Evolutionary conservation across 208 protist species (phyloP).

Genomic region (Leishmania major): DNA sequence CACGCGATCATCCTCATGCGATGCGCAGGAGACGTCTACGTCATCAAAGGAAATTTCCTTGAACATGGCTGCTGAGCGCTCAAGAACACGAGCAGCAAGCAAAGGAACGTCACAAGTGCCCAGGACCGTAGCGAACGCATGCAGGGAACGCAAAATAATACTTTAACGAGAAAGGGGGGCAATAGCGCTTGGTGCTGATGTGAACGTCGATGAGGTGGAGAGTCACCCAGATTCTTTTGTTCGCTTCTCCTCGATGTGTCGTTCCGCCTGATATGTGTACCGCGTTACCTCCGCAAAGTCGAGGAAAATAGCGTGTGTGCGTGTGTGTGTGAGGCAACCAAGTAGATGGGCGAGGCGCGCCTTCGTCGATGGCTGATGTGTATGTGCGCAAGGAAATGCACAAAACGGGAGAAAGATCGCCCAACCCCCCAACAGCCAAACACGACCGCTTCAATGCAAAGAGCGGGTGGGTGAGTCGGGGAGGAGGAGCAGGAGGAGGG

Average conservation of each 20-base stretch:
- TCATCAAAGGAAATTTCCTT: constrained; percentile 52
- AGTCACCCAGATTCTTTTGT: not conserved
- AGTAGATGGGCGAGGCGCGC: not conserved
- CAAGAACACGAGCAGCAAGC: not conserved
- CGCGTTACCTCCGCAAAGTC: not conserved
- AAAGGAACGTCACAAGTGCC: not conserved
- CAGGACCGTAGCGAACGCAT: not conserved
- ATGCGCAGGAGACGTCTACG: not conserved
- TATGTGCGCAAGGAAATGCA: not conserved
- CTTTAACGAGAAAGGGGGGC: not conserved
- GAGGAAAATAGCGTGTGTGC: not conserved
- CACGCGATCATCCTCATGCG: not conserved
- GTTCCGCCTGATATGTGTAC: not conserved
- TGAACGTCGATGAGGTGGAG: not conserved
- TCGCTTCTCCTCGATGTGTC: not conserved
- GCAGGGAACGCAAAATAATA: not conserved
- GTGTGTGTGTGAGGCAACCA: not conserved
- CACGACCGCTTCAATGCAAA: not conserved
- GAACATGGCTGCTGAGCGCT: constrained; percentile 36
- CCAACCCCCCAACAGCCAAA: not conserved
- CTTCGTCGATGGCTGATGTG: not conserved
- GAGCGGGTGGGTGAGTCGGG: not conserved
- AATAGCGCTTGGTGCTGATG: not conserved
- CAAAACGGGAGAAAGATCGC: not conserved
- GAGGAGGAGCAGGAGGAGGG: too few relatives aligned